Conservation (phyloP, 1,284 basidiomycete genomes). For the Gymnopus androsaceus region DNA sequence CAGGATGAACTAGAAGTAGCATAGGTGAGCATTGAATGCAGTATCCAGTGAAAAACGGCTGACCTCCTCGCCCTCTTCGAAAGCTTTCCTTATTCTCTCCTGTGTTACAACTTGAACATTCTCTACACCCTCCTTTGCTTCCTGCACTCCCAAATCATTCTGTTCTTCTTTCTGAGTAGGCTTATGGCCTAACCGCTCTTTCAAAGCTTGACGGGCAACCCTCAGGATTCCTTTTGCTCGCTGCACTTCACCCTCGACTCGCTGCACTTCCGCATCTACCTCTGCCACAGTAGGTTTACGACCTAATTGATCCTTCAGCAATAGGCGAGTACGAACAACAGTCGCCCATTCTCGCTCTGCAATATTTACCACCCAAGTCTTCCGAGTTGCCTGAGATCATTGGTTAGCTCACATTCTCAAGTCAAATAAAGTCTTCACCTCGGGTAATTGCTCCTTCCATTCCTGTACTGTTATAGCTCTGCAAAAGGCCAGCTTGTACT, state of each 20-base stretch:
- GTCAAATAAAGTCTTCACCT: constrained; percentile 16
- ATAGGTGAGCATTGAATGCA: neutral
- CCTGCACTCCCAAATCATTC: too few relatives aligned
- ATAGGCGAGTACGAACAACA: constrained; percentile 21
- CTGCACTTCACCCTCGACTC: neutral
- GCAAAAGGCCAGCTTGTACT: constrained; percentile 26
- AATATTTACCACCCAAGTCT: constrained; percentile 8
- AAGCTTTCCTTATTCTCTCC: neutral
- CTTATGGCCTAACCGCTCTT: too few relatives aligned
- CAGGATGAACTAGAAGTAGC: constrained; percentile 17
- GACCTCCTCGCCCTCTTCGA: constrained; percentile 21
- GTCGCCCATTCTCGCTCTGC: constrained; percentile 23
- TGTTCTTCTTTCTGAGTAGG: too few relatives aligned
- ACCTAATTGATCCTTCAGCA: constrained; percentile 19
- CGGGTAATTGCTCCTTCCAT: constrained; percentile 25
- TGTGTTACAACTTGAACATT: neutral
- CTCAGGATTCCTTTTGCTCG: too few relatives aligned
- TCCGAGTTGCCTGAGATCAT: neutral
- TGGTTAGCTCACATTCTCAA: neutral
- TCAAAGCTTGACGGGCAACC: too few relatives aligned
- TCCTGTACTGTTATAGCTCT: constrained; percentile 27
- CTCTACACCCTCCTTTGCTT: neutral
- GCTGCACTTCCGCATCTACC: too few relatives aligned
- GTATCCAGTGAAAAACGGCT: neutral
- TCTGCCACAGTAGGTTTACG: constrained; percentile 25